Conservation (phyloP, 2,329 filamentous ascomycete genomes). For the Botrytis galanthina region DNA sequence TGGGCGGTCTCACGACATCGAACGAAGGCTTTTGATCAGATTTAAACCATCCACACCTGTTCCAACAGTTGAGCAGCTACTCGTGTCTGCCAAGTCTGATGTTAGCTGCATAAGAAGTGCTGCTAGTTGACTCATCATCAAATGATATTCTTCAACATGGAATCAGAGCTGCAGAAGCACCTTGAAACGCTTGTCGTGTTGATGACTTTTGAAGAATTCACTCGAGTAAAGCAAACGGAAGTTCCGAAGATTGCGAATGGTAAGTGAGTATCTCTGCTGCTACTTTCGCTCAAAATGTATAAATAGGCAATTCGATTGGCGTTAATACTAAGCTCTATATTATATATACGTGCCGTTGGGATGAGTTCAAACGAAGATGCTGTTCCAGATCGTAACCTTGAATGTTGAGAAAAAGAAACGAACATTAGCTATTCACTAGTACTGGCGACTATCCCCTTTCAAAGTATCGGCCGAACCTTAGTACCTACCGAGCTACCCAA, state of each 20-base stretch:
- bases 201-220: not conserved
- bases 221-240: not conserved
- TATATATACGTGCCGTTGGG: not conserved
- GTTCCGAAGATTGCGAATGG: fast-evolving
- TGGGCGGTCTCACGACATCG: not conserved
- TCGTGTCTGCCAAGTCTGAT: not conserved
- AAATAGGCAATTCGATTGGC: not conserved
- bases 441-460: not conserved
- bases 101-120: not conserved
- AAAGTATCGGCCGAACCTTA: not conserved
- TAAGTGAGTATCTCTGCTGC: not conserved
- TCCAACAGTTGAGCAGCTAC: not conserved
- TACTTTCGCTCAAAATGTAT: not conserved
- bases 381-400: not conserved
- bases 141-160: too few species aligned
- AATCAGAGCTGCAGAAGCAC: not conserved
- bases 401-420: not conserved
- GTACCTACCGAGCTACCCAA: not conserved
- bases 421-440: not conserved
- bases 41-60: not conserved
- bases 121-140: not conserved
- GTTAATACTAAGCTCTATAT: not conserved
- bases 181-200: not conserved
- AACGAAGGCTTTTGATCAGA: not conserved
- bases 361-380: not conserved